Evolutionary conservation across 768 basidiomycete species (phyloP), one percentile per base, ranked within the genome.

Genomic region (Coprinellus aureogranulatus): DNA sequence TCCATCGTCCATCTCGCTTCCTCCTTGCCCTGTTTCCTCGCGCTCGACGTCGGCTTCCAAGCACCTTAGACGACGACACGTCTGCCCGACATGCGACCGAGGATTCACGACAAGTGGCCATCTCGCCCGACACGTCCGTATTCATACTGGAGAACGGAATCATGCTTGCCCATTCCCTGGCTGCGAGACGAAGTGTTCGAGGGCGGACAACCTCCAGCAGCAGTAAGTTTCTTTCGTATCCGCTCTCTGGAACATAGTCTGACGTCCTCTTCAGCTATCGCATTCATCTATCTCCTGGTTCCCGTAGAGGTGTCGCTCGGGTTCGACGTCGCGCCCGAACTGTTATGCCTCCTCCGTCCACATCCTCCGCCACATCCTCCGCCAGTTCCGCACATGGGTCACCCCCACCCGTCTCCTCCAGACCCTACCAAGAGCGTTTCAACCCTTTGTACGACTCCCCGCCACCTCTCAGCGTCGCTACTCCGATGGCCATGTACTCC

Each of bases 141-240:
- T 94, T 12, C 93, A 95, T 74, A 95, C 93, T 16, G 93, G 93
- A 40, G 93, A 94, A 66, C 81, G 91, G 60, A 94, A 94, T 72
- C 91, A 94, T 76, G 90, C 86, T 59, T 96, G 93, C 67, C 93
- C 94, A 31, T 95, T 92, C 75, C 93, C 94, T n/a, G 93, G 92
- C 23, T 96, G 93, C 70, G 90, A 94, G 64, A 94, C 92, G 1
- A 81, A 90, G 18, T 95, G 94, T 63, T 92, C 90, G 11, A 78
- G 93, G 31, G 92, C 94, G 70, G 94, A 96, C 64, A 96, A 96
- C 62, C 79, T 96, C 3, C 81, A 83, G 50, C 82, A 83, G 61
- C 82, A 83, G 82, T 82, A 53, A 64, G 81, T 46, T 45, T 37
- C 20, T 57, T 44, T 54, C 34, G 16, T 50, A 30, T 54, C 18